Evolutionary conservation across 2,329 filamentous ascomycete genomes (phyloP), one percentile per base, ranked within the genome.

Genomic region (Cladobotryum protrusum): DNA sequence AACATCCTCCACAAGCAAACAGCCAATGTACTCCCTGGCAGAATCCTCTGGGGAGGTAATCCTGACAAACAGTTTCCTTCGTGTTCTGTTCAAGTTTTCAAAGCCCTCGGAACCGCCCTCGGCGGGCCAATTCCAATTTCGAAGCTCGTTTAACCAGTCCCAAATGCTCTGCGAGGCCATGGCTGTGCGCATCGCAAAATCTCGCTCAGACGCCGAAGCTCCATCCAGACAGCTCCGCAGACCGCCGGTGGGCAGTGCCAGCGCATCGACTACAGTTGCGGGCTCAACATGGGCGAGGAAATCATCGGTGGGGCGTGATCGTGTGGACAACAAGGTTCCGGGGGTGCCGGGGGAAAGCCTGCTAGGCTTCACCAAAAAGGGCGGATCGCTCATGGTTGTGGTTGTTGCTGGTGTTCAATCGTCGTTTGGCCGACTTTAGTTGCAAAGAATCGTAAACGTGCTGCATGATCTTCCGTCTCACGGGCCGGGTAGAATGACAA

Each of bases 91-190:
- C 11, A 77, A 75, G 55, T 68, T 63, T 59, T 79, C 73, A 52
- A 85, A 85, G 7, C 81, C 82, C 1, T 70, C 64, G 2, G 77
- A 72, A 36, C 74, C 74, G 13, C 67, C 67, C 4, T 66, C 60
- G 2, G 69, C 60, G 2, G 80, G 76, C 82, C 82, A 83, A 2
- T 71, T 66, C 82, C 81, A 83, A 41, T 69, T 63, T 41, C 72
- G 69, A 36, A 93, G 73, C 70, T 93, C 88, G n/a, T 80, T 73
- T 20, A 87, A 74, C 87, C 88, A 93, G 61, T 81, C 77, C 65
- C 85, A 78, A 54, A 93, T 81, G 55, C 79, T 82, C 59, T 85
- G 81, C 12, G 86, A 86, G 14, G 86, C 83, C 53, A 83, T 67
- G 39, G 87, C 87, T 40, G 86, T 83, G 54, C 81, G 78, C 59